Conservation (phyloP, 257 asterid genomes). For the Primulina tabacum region DNA sequence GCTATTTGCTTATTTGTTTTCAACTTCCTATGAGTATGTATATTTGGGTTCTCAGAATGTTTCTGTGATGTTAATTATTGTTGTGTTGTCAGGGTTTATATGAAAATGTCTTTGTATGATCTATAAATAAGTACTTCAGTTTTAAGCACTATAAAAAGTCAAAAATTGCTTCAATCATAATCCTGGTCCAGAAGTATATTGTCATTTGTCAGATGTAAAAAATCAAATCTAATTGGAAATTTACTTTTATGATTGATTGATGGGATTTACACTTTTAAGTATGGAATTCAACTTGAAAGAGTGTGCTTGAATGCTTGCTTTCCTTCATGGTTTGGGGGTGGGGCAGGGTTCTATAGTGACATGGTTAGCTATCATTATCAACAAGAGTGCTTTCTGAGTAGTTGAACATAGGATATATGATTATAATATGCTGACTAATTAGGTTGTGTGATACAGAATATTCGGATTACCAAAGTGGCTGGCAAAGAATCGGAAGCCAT, state of each 20-base stretch:
- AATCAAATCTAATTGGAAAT: neutral
- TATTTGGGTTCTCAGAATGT: constrained; percentile 10
- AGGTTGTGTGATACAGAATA: constrained; percentile 47
- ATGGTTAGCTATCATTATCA: constrained; percentile 4
- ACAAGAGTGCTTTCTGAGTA: neutral
- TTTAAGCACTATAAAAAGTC: constrained; percentile 1
- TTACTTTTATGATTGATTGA: neutral
- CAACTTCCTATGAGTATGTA: constrained; percentile 7
- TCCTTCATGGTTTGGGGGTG: neutral
- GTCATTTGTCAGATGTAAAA: neutral
- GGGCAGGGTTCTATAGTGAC: neutral
- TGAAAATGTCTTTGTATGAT: neutral
- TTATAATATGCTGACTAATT: constrained; percentile 17
- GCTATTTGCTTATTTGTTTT: constrained; percentile 16
- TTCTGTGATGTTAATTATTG: constrained; percentile 12
- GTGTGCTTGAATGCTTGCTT: neutral
- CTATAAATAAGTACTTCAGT: neutral
- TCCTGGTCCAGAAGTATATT: neutral
- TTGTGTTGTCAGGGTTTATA: constrained; percentile 11
- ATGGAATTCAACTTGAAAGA: neutral
- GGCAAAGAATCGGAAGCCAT: constrained; percentile 49
- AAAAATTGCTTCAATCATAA: neutral
- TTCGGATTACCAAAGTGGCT: constrained; percentile 39
- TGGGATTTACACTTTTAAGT: neutral
- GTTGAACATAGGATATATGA: constrained; percentile 1